These are phyloP conservation scores for Candida namnaoensis DNA, from an alignment of 805 yeast species.

Conservation along the genomic window DNA sequence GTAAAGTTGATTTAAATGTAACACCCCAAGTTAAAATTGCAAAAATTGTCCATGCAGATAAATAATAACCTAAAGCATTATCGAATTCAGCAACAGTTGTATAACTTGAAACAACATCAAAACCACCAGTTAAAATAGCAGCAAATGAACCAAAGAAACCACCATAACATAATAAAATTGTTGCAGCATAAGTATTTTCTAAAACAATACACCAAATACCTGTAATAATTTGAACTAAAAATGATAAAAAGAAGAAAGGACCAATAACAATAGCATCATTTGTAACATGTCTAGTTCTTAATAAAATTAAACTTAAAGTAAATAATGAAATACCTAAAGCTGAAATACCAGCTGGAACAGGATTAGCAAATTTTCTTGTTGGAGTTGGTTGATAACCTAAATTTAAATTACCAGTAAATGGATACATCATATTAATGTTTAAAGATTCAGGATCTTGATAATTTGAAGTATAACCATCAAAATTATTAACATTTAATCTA, in stretches of 20 bases:
- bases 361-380: conserved; percentile 22
- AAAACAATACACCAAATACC: conserved; percentile 42
- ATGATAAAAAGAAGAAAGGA: conserved; percentile 40
- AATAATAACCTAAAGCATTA: conserved; percentile 39
- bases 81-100: conserved; percentile 20
- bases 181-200: conserved; percentile 49
- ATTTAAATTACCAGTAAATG: conserved; percentile 38
- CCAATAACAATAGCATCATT: conserved; percentile 35
- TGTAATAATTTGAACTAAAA: conserved; percentile 37
- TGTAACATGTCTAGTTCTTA: conserved; percentile 37
- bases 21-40: conserved; percentile 35
- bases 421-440: conserved; percentile 1
- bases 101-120: conserved; percentile 33
- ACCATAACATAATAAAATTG: conserved; percentile 44
- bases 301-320: conserved; percentile 35
- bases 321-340: conserved; percentile 39
- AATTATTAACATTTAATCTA: conserved; percentile 1
- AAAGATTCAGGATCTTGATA: background rate
- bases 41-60: conserved; percentile 45
- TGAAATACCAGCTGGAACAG: conserved; percentile 46
- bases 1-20: conserved; percentile 39
- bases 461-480: conserved; percentile 1
- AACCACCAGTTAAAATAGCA: conserved; percentile 33
- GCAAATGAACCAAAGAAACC: conserved; percentile 47
- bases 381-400: conserved; percentile 27